Percentiles rank a stretch among this genome's conserved stretches.
Evolutionary conservation across 2,329 filamentous ascomycete genomes (phyloP).

Genomic region (Ceratocystis papillata): DNA sequence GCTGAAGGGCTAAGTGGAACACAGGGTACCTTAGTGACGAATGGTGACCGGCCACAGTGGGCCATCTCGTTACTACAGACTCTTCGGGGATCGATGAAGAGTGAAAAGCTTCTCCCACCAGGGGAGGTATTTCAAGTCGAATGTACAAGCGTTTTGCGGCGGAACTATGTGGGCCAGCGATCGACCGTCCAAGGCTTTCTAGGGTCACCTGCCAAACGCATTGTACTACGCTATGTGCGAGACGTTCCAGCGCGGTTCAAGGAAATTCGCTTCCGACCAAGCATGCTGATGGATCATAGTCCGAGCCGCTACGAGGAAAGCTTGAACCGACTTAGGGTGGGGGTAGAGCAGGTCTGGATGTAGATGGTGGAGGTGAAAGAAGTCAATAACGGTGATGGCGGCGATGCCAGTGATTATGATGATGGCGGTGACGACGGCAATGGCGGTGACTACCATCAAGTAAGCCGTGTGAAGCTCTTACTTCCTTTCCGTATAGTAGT

Average conservation of each 20-base stretch:
- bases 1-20: conserved; percentile 27
- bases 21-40: conserved; percentile 38
- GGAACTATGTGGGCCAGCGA: conserved; percentile 36
- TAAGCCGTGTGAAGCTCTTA: too few species aligned
- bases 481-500: too few species aligned
- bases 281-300: conserved; percentile 67
- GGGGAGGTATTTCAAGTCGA: conserved; percentile 68
- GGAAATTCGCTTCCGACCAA: conserved; percentile 59
- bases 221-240: conserved; percentile 58
- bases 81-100: conserved; percentile 56
- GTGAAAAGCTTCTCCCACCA: conserved; percentile 59
- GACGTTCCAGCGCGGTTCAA: conserved; percentile 61
- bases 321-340: conserved; percentile 47
- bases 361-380: neutral
- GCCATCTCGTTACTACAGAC: conserved; percentile 55
- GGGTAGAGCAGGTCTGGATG: conserved; percentile 33
- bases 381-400: neutral
- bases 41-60: conserved; percentile 45
- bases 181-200: conserved; percentile 39
- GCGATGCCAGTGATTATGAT: too few species aligned
- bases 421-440: neutral
- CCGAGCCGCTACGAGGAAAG: conserved; percentile 63
- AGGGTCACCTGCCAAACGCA: conserved; percentile 54
- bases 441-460: neutral
- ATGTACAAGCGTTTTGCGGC: conserved; percentile 53